These are phyloP conservation scores for Passiflora organensis DNA, from an alignment of 345 rosid genomes.

Conservation along the genomic window DNA sequence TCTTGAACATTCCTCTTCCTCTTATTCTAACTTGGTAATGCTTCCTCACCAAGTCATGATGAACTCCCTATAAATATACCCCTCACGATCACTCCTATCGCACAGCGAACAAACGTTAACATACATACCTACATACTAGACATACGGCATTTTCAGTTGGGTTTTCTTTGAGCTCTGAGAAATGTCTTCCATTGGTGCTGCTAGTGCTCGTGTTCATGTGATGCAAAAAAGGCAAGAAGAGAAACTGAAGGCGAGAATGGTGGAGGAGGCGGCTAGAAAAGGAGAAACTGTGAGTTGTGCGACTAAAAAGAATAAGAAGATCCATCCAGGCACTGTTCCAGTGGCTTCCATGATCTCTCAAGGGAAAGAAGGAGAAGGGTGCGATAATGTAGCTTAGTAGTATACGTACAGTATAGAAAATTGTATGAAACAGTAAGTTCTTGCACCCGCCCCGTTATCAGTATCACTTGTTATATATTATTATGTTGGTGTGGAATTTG, in stretches of 20 bases:
- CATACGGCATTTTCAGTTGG: no score
- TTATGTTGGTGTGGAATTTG: background rate
- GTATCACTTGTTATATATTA: background rate
- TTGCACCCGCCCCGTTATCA: background rate
- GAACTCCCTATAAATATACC: constrained; percentile 2
- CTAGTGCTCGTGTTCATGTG: constrained; percentile 14
- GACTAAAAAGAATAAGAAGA: background rate
- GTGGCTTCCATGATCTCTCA: background rate
- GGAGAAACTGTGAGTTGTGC: constrained; percentile 3
- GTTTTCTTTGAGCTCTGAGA: no score
- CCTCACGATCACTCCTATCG: background rate
- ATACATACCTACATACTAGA: no score
- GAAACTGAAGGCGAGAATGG: constrained; percentile 21
- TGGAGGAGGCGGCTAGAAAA: constrained; percentile 9
- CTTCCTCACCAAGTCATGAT: no score
- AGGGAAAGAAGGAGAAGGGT: constrained; percentile 4
- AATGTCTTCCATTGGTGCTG: constrained; percentile 25
- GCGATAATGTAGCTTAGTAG: no score
- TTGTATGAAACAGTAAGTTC: no score
- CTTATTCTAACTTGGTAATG: no score
- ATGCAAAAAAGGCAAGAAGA: constrained; percentile 15
- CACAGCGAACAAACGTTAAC: background rate
- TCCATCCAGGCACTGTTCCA: constrained; percentile 9
- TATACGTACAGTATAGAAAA: no score
- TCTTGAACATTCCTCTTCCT: no score